Evolutionary conservation across 2,329 filamentous ascomycete species (phyloP), one percentile per base, ranked within the genome.

Genomic region (Talaromyces sp.): DNA sequence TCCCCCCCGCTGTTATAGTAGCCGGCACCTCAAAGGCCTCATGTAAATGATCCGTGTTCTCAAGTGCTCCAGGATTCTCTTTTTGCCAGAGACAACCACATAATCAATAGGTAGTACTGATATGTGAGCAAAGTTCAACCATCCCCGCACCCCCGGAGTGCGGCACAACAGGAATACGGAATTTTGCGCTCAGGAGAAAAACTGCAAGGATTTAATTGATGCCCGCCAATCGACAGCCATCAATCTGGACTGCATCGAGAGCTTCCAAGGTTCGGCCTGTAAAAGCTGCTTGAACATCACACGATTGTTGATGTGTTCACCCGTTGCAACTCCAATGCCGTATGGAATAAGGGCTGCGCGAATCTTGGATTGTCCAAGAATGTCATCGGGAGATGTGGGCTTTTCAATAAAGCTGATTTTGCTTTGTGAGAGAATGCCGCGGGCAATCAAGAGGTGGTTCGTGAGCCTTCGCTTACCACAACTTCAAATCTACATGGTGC

Each of bases 221-320:
- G 14, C 59, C 51, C 7, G 53, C 61, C 2, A 62, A 33, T 11
- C 59, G 55, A 33, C 56, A 58, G 7, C 54, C 57, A 49, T 62
- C 59, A 14, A 54, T 47, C 24, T 63, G 61, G 17, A 39, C 33
- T 57, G 55, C 9, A 56, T 52, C 16, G 59, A 47, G 24, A n/a
- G n/a, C n/a, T n/a, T n/a, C n/a, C n/a, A n/a, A n/a, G n/a, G n/a
- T 44, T 47, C 57, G 8, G 61, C 61, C 49, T 61, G 59, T 6
- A 62, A 49, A 5, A 63, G 30, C n/a, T 63, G 58, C 37, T 62
- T 62, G 53, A 62, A 64, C 13, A 58, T 62, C 6, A 62, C 53
- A 11, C 59, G 55, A 30, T 64, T 62, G 17, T 64, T 55, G 20
- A 45, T 51, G 50, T 58, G 58, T 42, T 62, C 60, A 3, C 59